Evolutionary conservation across 495 filamentous ascomycete genomes (phyloP).

Genomic region (Penicillium flavigenum): DNA sequence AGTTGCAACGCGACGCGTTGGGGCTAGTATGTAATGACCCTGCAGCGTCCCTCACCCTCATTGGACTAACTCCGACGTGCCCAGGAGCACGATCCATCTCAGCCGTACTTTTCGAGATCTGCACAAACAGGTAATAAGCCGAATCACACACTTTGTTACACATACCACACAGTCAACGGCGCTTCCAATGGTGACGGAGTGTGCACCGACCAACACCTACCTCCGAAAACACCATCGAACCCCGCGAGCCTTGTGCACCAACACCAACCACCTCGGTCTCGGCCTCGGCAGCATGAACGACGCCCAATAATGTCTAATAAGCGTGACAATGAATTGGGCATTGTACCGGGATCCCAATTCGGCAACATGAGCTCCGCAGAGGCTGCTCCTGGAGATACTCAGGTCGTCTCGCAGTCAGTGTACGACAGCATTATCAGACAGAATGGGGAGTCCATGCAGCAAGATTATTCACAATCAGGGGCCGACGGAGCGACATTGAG

Average conservation of each 20-base stretch:
- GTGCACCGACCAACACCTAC: slow-evolving; percentile 1
- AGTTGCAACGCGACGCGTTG: slow-evolving; percentile 51
- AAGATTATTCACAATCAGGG: slow-evolving; percentile 21
- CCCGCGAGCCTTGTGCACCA: slow-evolving; percentile 4
- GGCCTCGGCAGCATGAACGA: slow-evolving; percentile 23
- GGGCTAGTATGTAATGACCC: slow-evolving; percentile 41
- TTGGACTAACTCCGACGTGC: slow-evolving; percentile 33
- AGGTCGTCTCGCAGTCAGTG: slow-evolving; percentile 53
- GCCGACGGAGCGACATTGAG: slow-evolving; percentile 36
- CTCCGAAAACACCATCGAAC: slow-evolving; percentile 13
- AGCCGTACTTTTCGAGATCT: slow-evolving; percentile 18
- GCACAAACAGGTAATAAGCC: slow-evolving; percentile 14
- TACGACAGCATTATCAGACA: slow-evolving; percentile 47
- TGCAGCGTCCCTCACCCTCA: slow-evolving; percentile 32
- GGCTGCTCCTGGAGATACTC: slow-evolving; percentile 47
- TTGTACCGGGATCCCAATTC: slow-evolving; percentile 12
- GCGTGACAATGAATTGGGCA: slow-evolving; percentile 8
- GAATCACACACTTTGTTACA: slow-evolving; percentile 2
- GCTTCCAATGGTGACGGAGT: slow-evolving; percentile 14
- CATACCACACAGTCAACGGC: neutral
- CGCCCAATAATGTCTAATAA: slow-evolving; percentile 11
- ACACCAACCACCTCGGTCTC: neutral
- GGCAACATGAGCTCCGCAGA: slow-evolving; percentile 39
- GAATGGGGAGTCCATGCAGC: slow-evolving; percentile 33
- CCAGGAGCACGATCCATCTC: slow-evolving; percentile 37